These are phyloP conservation scores for Pseudogymnoascus sp. DNA, from an alignment of 2,329 filamentous ascomycete genomes.

Conservation along the genomic window DNA sequence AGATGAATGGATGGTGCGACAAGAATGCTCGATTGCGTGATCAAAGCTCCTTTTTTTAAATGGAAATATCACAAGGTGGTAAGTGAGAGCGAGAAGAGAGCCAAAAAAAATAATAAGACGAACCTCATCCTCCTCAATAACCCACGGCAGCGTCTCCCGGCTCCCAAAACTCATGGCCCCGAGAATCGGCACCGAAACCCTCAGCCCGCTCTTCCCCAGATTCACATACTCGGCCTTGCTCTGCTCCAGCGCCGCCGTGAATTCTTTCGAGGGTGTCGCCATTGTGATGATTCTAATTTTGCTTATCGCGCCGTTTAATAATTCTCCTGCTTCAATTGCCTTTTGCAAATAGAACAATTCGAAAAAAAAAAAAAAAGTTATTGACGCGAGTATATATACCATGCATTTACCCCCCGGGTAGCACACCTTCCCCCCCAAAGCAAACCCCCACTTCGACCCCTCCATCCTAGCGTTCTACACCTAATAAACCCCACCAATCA, in stretches of 20 bases:
- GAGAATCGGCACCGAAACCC: conserved; percentile 51
- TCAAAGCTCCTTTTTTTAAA: no score
- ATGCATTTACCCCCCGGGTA: no score
- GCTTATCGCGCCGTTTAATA: no score
- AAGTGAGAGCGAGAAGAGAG: no score
- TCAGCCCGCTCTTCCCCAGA: conserved; percentile 51
- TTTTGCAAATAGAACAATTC: no score
- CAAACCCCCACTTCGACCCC: background rate
- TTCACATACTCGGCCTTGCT: conserved; percentile 38
- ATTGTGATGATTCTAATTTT: background rate
- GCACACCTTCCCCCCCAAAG: background rate
- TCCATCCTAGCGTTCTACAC: background rate
- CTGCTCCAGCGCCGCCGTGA: conserved; percentile 11
- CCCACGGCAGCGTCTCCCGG: conserved; percentile 41
- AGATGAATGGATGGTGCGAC: conserved; percentile 24
- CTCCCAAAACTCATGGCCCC: conserved; percentile 54
- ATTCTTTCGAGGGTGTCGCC: background rate
- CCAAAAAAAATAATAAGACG: no score
- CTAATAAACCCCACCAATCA: background rate
- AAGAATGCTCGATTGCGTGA: conserved; percentile 36
- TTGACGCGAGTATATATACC: background rate
- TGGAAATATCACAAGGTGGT: no score
- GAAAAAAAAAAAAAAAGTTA: no score
- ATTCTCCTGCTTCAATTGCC: no score
- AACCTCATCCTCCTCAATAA: conserved; percentile 42